Conservation (phyloP, 345 rosid genomes). For the Populus pruinosa region DNA sequence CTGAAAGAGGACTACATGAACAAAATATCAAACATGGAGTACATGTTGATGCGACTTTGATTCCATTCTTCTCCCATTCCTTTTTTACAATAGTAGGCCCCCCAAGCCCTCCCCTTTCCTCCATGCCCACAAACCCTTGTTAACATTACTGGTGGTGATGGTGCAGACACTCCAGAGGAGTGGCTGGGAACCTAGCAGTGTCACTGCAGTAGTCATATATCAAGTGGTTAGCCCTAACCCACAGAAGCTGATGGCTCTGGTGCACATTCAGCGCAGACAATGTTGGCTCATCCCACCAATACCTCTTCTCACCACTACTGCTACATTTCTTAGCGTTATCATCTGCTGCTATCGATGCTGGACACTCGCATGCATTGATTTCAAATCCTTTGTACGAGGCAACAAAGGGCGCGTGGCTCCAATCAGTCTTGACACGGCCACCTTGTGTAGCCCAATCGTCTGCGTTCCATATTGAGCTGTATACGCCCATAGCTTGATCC, state of each 20-base stretch:
- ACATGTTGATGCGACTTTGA: constrained; percentile 11
- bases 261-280: constrained; percentile 67
- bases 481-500: constrained; percentile 95
- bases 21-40: constrained; percentile 22
- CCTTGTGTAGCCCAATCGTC: constrained; percentile 99
- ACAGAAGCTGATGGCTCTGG: constrained; percentile 90
- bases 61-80: not conserved
- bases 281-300: constrained; percentile 93
- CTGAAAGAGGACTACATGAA: not conserved
- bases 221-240: constrained; percentile 93
- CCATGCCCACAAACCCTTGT: not conserved
- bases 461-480: constrained; percentile 99
- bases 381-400: constrained; percentile 79
- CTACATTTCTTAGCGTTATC: constrained; percentile 58
- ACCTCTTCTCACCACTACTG: constrained; percentile 52
- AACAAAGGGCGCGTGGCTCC: constrained; percentile 91
- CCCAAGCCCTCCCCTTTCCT: not conserved
- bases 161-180: constrained; percentile 85
- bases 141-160: constrained; percentile 52
- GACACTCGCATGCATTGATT: constrained; percentile 78
- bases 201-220: constrained; percentile 85
- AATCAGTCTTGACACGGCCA: constrained; percentile 88
- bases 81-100: not conserved
- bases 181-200: constrained; percentile 62
- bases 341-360: constrained; percentile 37